Evolutionary conservation across 352 stramenopile genomes (phyloP), one percentile per base, ranked within the genome.

Genomic region (Globisporangium takayamanum): DNA sequence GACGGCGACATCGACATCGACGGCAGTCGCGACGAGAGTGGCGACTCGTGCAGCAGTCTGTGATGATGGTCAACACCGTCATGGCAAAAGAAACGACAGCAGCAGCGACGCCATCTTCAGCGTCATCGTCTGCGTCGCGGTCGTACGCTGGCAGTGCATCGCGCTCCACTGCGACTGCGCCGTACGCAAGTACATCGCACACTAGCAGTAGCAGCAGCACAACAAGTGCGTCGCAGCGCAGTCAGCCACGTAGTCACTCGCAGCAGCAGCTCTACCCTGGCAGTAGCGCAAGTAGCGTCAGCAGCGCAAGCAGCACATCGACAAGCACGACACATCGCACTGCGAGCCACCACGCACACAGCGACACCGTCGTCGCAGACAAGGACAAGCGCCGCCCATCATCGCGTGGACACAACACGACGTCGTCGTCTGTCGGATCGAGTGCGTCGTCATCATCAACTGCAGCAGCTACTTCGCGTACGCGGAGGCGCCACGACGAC

Each of bases 271-370:
- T 33, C 18, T 26, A 54, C 25, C 39, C 58, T 11, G 49, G 49
- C 10, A 64, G 59, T 37, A 59, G 59, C 25, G 46, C 59, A 10
- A 64, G 59, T 33, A 64, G 58, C 36, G 52, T 59, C 12, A 64
- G 58, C 39, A 63, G 57, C 16, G 42, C 52, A 46, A 63, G 42
- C 53, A 64, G 59, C 59, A 64, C 45, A 46, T 64, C 59, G 11
- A 60, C 59, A 1, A 39, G 33, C 15, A 50, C 59, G 33, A 59
- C 59, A 11, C 55, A 48, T 48, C 44, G 59, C 28, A 59, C 50
- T 20, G 51, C 28, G 52, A 55, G 33, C 28, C 50, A 55, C 49
- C 48, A 53, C 33, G n/a, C 30, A 22, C 57, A 46, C 37, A 55
- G 46, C 20, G 36, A 59, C 8, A 15, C 28, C 39, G 4, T 6